phyloP scores from a whole-genome alignment of 73 alveolate genomes.

The Symbiodinium natans region DNA sequence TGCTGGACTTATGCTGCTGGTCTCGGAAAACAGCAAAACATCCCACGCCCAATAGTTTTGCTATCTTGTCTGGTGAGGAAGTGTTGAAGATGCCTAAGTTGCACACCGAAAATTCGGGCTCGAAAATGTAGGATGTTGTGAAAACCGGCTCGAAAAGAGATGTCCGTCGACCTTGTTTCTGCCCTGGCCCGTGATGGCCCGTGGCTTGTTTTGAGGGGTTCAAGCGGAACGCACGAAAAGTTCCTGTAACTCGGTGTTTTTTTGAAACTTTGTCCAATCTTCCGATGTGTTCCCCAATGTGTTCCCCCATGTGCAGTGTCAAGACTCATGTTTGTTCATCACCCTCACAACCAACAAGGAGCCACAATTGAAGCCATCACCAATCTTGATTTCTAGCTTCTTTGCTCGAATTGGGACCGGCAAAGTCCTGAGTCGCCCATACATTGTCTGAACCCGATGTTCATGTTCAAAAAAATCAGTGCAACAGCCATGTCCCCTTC shows the following conservation, averaged over 20 bases:
- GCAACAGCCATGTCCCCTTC: slow-evolving; percentile 7
- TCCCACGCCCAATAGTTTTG: no score
- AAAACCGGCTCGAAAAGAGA: not conserved
- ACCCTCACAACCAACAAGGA: not conserved
- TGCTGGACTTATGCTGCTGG: no score
- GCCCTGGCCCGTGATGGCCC: not conserved
- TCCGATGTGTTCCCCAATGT: no score
- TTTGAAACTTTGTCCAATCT: not conserved
- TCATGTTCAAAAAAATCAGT: not conserved
- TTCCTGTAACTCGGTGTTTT: not conserved
- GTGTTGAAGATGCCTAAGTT: not conserved
- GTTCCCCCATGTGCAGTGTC: not conserved
- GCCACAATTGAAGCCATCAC: not conserved
- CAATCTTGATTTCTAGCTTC: not conserved
- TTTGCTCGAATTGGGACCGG: not conserved
- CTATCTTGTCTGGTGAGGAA: no score
- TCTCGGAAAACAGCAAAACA: not conserved
- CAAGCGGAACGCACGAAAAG: not conserved
- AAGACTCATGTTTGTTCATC: no score
- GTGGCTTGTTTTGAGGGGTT: not conserved
- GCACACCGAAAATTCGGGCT: not conserved
- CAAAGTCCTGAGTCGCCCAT: slow-evolving; percentile 50
- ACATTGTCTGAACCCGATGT: not conserved
- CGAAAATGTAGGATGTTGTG: no score
- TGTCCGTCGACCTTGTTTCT: slow-evolving; percentile 14